These are phyloP conservation scores for Cordyceps pruinosa DNA, from an alignment of 2,329 filamentous ascomycete genomes.

Conservation along the genomic window DNA sequence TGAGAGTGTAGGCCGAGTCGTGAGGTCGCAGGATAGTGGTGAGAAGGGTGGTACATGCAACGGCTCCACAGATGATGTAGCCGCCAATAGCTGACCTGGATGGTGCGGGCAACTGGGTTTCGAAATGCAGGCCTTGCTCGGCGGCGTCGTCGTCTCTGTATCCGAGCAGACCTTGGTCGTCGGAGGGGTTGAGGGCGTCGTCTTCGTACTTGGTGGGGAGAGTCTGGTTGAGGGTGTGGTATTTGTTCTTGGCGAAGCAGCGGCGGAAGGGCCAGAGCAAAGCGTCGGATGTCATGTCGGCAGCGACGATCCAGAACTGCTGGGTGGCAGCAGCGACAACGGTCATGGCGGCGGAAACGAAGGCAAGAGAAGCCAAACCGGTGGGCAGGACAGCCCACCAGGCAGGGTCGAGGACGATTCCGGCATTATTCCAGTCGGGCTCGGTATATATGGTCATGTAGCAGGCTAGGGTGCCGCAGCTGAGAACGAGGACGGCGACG, in stretches of 20 bases:
- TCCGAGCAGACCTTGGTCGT: not conserved
- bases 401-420: constrained; percentile 11
- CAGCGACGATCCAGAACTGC: constrained; percentile 9
- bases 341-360: constrained; percentile 4
- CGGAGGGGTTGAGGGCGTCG: constrained; percentile 1
- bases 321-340: constrained; percentile 7
- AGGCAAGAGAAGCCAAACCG: constrained; percentile 9
- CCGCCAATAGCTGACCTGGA: constrained; percentile 12
- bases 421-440: constrained; percentile 11
- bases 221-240: not conserved
- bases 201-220: constrained; percentile 7
- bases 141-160: constrained; percentile 6
- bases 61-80: constrained; percentile 1
- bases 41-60: constrained; percentile 17
- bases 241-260: not conserved
- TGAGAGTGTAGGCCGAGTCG: constrained; percentile 27
- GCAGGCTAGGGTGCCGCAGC: constrained; percentile 11
- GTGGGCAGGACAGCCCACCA: constrained; percentile 12
- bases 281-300: constrained; percentile 9
- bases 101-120: constrained; percentile 15
- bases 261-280: constrained; percentile 4
- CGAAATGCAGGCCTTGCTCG: constrained; percentile 10
- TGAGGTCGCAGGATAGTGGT: constrained; percentile 24
- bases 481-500: constrained; percentile 39
- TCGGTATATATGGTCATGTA: constrained; percentile 12